These are phyloP conservation scores for Penicillium sp. DNA, from an alignment of 2,329 filamentous ascomycete genomes.

Conservation along the genomic window DNA sequence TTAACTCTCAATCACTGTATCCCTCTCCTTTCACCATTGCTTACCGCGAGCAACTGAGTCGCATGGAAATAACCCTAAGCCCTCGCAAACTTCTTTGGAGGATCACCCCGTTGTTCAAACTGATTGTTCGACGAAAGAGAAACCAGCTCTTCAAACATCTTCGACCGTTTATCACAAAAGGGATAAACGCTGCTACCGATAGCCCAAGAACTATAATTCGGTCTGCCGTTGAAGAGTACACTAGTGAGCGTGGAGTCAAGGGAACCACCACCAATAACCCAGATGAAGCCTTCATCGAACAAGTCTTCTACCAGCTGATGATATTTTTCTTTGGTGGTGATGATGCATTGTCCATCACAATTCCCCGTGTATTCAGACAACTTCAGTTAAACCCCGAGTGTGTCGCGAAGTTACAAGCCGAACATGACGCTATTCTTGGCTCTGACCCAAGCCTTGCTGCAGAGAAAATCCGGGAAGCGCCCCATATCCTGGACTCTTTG, in stretches of 20 bases:
- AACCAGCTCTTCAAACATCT: too few relatives aligned
- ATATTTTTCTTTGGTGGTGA: background rate
- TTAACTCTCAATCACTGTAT: too few relatives aligned
- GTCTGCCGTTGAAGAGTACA: background rate
- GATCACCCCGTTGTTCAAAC: too few relatives aligned
- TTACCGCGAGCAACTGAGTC: too few relatives aligned
- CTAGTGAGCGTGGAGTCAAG: background rate
- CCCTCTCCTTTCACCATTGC: too few relatives aligned
- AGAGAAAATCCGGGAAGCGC: background rate
- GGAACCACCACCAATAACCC: background rate
- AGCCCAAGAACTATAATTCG: background rate
- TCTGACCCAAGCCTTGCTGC: background rate
- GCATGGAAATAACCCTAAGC: too few relatives aligned
- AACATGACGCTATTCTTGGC: background rate
- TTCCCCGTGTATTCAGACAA: background rate
- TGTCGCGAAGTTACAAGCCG: background rate
- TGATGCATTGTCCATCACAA: background rate
- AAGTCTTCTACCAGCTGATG: background rate
- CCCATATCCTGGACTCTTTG: background rate
- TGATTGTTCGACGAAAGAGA: too few relatives aligned
- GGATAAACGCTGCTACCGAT: background rate
- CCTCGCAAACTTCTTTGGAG: too few relatives aligned
- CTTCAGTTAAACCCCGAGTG: background rate
- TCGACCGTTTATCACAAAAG: background rate
- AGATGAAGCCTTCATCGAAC: background rate